These are phyloP conservation scores for Penicillium occitanis DNA, from an alignment of 2,329 filamentous ascomycete species.

Conservation along the genomic window DNA sequence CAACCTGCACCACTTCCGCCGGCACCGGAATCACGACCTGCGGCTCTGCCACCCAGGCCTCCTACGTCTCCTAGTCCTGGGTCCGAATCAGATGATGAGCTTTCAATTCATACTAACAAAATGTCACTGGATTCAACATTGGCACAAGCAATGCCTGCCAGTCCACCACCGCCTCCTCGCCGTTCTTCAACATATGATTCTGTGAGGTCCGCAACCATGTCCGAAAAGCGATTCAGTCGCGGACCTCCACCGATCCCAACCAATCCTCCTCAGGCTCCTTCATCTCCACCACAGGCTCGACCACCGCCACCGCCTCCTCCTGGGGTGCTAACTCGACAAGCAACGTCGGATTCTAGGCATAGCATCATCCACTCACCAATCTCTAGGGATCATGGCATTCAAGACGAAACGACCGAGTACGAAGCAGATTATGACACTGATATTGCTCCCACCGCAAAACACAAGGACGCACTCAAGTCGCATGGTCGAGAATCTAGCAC, in stretches of 20 bases:
- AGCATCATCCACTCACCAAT: slow-evolving; percentile 24
- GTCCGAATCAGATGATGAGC: slow-evolving; percentile 85
- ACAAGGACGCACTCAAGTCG: slow-evolving; percentile 87
- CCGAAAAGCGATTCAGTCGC: slow-evolving; percentile 46
- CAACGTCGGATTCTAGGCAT: slow-evolving; percentile 56
- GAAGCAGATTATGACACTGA: slow-evolving; percentile 98
- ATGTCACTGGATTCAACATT: slow-evolving; percentile 44
- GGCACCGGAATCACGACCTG: slow-evolving; percentile 42
- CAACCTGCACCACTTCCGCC: slow-evolving; percentile 38
- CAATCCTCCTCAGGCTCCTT: slow-evolving; percentile 36
- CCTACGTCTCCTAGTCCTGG: slow-evolving; percentile 69
- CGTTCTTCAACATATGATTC: slow-evolving; percentile 39
- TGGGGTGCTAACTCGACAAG: slow-evolving; percentile 55
- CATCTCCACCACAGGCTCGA: slow-evolving; percentile 54
- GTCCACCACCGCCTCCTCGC: slow-evolving; percentile 29
- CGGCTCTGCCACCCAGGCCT: slow-evolving; percentile 53
- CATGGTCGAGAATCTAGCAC: slow-evolving; percentile 75
- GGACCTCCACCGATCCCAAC: slow-evolving; percentile 43
- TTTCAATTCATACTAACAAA: slow-evolving; percentile 57
- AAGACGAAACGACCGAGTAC: slow-evolving; percentile 86
- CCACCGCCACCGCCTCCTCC: slow-evolving; percentile 66
- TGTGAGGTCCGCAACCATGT: slow-evolving; percentile 32
- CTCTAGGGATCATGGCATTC: slow-evolving; percentile 58
- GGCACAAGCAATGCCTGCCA: slow-evolving; percentile 40
- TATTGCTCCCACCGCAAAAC: slow-evolving; percentile 87